Evolutionary conservation across 1,284 basidiomycete species (phyloP), one percentile per base, ranked within the genome.

Genomic region (Sporisorium scitamineum): DNA sequence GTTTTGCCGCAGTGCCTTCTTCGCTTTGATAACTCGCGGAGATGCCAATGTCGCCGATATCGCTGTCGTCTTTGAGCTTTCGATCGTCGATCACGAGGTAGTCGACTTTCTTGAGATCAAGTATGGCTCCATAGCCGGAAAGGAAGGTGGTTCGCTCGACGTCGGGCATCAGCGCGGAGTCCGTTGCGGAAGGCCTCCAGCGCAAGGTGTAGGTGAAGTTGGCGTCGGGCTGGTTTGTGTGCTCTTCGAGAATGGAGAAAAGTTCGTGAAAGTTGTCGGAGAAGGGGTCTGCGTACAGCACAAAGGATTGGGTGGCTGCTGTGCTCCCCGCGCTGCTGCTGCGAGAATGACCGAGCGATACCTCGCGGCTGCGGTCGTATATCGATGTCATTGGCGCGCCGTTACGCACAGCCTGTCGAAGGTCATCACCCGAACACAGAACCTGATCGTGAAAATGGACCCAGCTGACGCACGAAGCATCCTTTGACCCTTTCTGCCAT

Each of bases 81-180:
- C 84, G 77, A 55, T 85, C 84, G 56, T 85, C 84, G 27, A 98
- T 88, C 3, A 93, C 94, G 16, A 98, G 90, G 83, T 99, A 99
- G 84, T 99, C 96, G 87, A 91, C 97, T 87, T 96, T 97, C 88
- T 99, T 99, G 78, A 99, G 87, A 79, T 97, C 94, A 61, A 99
- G 88, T 29, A 92, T 89, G 8, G 95, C 94, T 4, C 95, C 95
- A 80, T 94, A 99, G 7, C 96, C 95, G 8, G 92, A 90, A 5
- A 98, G 87, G 70, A 55, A 50, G 11, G 56, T 59, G 3, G 62
- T 45, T n/a, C 27, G n/a, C 7, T 67, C 54, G 39, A n/a, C 41
- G 11, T 42, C 29, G 8, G 54, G 26, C 2, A 3, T 5, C n/a
- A 18, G 14, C 5, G 42, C 18, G 0, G n/a, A 29, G 22, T 37